Evolutionary conservation across 106 monocot genomes (phyloP).

Genomic region (Hemerocallis citrina): DNA sequence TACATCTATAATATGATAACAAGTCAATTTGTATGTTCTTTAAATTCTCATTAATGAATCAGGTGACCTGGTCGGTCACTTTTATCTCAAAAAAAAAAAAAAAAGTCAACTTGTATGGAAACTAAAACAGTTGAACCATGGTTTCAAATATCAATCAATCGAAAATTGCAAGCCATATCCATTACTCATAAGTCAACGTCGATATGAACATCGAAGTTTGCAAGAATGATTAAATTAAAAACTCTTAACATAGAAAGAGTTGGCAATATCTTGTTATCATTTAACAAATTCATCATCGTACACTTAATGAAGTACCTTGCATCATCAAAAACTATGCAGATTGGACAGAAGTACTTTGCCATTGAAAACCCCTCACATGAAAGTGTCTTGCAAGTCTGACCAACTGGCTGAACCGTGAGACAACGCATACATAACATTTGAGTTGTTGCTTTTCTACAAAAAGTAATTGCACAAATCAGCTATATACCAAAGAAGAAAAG

Average conservation of each 20-base stretch:
- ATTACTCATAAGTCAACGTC: not conserved
- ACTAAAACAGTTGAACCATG: too few species aligned
- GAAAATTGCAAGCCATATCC: not conserved
- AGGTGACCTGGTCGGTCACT: too few species aligned
- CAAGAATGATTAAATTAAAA: not conserved
- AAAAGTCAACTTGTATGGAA: too few species aligned
- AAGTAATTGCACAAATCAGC: not conserved
- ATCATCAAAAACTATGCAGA: slow-evolving; percentile 97
- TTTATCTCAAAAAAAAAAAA: too few species aligned
- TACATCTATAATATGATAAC: too few species aligned
- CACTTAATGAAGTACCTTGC: slow-evolving; percentile 52
- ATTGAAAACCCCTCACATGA: slow-evolving; percentile 66
- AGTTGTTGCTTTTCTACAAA: slow-evolving; percentile 62
- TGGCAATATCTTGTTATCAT: not conserved
- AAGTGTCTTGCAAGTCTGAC: slow-evolving; percentile 60
- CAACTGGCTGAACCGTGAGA: slow-evolving; percentile 67
- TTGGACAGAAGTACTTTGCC: slow-evolving; percentile 83
- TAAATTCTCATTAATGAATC: too few species aligned
- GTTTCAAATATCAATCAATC: not conserved
- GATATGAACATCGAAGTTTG: not conserved
- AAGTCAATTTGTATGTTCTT: too few species aligned
- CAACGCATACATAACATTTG: slow-evolving; percentile 98
- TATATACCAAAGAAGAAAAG: not conserved
- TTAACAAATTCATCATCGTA: not conserved
- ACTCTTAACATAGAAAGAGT: not conserved